Evolutionary conservation across 2,329 filamentous ascomycete species (phyloP).

Genomic region (Talaromyces sp.): DNA sequence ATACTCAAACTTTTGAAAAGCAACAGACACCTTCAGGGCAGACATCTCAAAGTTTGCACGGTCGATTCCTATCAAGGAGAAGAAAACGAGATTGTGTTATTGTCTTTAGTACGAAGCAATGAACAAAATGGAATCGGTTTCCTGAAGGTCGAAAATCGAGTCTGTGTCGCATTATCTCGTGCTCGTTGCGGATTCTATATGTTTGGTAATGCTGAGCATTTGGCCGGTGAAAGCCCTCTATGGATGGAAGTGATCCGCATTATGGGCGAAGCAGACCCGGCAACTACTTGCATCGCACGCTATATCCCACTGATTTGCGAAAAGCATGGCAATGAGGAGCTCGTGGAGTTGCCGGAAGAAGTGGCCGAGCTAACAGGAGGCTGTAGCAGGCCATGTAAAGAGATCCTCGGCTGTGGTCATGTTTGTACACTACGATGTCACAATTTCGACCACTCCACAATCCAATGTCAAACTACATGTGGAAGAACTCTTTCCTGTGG

Average conservation of each 20-base stretch:
- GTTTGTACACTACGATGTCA: constrained; percentile 53
- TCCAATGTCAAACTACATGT: constrained; percentile 38
- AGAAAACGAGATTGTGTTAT: constrained; percentile 77
- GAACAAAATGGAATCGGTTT: constrained; percentile 64
- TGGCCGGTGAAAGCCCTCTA: constrained; percentile 46
- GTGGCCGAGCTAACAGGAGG: constrained; percentile 48
- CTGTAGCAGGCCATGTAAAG: constrained; percentile 49
- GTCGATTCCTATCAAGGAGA: constrained; percentile 91
- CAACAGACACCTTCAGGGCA: constrained; percentile 45
- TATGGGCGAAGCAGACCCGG: constrained; percentile 30
- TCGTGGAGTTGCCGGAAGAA: constrained; percentile 41
- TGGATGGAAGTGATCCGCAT: constrained; percentile 53
- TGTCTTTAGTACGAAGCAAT: constrained; percentile 77
- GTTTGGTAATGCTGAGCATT: constrained; percentile 68
- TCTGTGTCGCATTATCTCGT: constrained; percentile 64
- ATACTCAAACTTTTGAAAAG: constrained; percentile 51
- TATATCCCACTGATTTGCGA: constrained; percentile 62
- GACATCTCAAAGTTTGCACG: constrained; percentile 63
- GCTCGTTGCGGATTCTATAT: constrained; percentile 78
- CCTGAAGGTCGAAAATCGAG: constrained; percentile 61
- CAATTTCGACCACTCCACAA: constrained; percentile 37
- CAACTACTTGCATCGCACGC: constrained; percentile 43
- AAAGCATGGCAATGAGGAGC: constrained; percentile 54
- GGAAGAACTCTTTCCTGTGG: constrained; percentile 35
- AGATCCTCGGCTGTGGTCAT: constrained; percentile 51